A percentile compares a stretch with the other conserved stretches of the same genome.
Evolutionary conservation across 2,329 filamentous ascomycete genomes (phyloP).

Genomic region (Pseudonectria foliicola): DNA sequence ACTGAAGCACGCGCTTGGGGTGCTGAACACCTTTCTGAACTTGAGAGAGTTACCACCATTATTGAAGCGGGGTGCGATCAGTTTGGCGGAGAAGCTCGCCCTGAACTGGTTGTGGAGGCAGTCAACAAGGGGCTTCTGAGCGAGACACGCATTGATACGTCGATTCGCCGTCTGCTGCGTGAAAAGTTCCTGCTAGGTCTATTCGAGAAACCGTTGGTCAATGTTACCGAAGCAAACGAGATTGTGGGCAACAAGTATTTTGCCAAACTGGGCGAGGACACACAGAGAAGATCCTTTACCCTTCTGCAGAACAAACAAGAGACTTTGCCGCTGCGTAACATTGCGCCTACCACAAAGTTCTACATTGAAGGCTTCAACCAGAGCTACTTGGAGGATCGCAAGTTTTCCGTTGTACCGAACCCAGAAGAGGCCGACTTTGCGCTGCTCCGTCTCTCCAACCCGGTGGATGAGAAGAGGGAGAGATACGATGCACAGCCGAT

Average conservation of each 20-base stretch:
- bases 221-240: constrained; percentile 32
- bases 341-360: constrained; percentile 10
- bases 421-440: constrained; percentile 35
- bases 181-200: constrained; percentile 47
- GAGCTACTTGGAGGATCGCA: constrained; percentile 11
- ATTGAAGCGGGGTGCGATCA: constrained; percentile 46
- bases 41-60: constrained; percentile 35
- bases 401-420: constrained; percentile 27
- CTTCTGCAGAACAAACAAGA: constrained; percentile 19
- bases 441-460: constrained; percentile 32
- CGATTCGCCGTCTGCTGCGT: constrained; percentile 36
- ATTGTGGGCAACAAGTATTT: constrained; percentile 36
- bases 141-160: constrained; percentile 38
- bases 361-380: constrained; percentile 16
- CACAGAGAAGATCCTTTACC: constrained; percentile 13
- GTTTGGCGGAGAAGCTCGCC: constrained; percentile 42
- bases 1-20: constrained; percentile 45
- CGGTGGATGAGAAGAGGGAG: constrained; percentile 32
- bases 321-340: constrained; percentile 13
- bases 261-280: constrained; percentile 1
- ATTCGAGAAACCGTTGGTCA: constrained; percentile 45
- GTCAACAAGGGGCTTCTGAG: constrained; percentile 32
- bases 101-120: constrained; percentile 38
- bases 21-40: constrained; percentile 35
- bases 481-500: constrained; percentile 34